These are phyloP conservation scores for Didymella pomorum DNA, from an alignment of 2,329 filamentous ascomycete species.

Conservation along the genomic window DNA sequence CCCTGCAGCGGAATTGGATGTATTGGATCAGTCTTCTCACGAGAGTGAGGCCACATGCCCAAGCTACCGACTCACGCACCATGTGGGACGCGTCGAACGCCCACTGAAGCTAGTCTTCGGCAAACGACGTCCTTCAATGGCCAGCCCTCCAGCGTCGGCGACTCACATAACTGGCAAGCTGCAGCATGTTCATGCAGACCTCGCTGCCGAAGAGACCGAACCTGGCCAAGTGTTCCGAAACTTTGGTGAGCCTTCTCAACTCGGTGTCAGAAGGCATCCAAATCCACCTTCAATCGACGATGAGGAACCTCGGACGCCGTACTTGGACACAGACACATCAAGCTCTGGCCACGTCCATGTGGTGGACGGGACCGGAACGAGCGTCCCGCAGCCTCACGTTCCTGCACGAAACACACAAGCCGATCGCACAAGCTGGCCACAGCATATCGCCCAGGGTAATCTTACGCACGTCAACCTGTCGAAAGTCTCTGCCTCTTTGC, in stretches of 20 bases:
- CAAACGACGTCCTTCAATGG: conserved; percentile 16
- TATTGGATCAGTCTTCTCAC: neutral
- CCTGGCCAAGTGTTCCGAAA: conserved; percentile 4
- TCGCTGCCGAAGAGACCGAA: conserved; percentile 2
- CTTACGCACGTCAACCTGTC: conserved; percentile 28
- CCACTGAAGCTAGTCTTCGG: conserved; percentile 34
- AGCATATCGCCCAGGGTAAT: conserved; percentile 36
- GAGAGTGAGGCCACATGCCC: conserved; percentile 15
- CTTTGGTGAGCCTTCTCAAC: conserved; percentile 1
- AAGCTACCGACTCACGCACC: conserved; percentile 29
- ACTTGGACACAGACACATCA: conserved; percentile 31
- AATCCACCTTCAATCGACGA: conserved; percentile 31
- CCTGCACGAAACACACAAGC: conserved; percentile 17
- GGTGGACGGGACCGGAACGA: conserved; percentile 21
- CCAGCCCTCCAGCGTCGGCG: conserved; percentile 12
- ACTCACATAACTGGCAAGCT: conserved; percentile 25
- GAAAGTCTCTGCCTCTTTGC: conserved; percentile 37
- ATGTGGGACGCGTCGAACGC: conserved; percentile 23
- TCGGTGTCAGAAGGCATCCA: neutral
- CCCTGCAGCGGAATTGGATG: neutral
- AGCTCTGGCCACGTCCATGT: conserved; percentile 33
- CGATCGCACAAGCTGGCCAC: conserved; percentile 34
- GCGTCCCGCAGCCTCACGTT: conserved; percentile 28
- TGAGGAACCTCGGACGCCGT: conserved; percentile 39
- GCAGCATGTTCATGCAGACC: conserved; percentile 19